Conservation (phyloP, 352 stramenopile species). For the Phytophthora podocarpi region DNA sequence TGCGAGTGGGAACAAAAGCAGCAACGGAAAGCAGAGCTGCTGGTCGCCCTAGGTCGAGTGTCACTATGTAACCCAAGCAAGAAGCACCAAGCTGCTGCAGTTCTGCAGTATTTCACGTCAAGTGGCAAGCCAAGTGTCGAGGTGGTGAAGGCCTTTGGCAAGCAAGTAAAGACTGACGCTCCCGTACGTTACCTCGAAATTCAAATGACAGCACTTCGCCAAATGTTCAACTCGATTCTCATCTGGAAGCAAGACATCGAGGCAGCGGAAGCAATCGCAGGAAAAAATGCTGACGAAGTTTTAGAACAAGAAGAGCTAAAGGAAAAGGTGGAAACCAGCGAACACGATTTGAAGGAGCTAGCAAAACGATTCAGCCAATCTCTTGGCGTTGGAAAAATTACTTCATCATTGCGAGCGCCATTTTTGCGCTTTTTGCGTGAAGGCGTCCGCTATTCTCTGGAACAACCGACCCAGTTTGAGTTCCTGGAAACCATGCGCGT, state of each 20-base stretch:
- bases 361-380: slow-evolving; percentile 84
- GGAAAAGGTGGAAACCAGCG: slow-evolving; percentile 51
- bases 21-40: slow-evolving; percentile 61
- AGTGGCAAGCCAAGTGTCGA: slow-evolving; percentile 55
- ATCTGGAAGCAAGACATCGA: slow-evolving; percentile 66
- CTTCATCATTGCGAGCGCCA: slow-evolving; percentile 60
- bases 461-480: slow-evolving; percentile 56
- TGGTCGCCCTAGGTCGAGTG: slow-evolving; percentile 72
- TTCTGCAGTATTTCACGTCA: slow-evolving; percentile 73
- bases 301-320: slow-evolving; percentile 62
- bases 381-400: slow-evolving; percentile 78
- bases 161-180: slow-evolving; percentile 75
- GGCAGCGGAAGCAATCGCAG: slow-evolving; percentile 13
- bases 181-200: slow-evolving; percentile 85
- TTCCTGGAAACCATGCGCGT: slow-evolving; percentile 75
- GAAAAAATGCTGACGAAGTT: slow-evolving; percentile 29
- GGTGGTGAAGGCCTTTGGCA: slow-evolving; percentile 83
- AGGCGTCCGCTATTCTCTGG: slow-evolving; percentile 75
- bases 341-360: slow-evolving; percentile 69
- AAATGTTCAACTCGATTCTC: slow-evolving; percentile 70
- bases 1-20: slow-evolving; percentile 38
- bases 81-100: slow-evolving; percentile 74
- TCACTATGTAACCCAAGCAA: slow-evolving; percentile 86
- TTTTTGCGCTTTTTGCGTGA: slow-evolving; percentile 88
- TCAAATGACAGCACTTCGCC: slow-evolving; percentile 85